A percentile compares a stretch with the other conserved stretches of the same genome.
phyloP scores from a whole-genome alignment of 345 rosid genomes.

The Linum lewisii region DNA sequence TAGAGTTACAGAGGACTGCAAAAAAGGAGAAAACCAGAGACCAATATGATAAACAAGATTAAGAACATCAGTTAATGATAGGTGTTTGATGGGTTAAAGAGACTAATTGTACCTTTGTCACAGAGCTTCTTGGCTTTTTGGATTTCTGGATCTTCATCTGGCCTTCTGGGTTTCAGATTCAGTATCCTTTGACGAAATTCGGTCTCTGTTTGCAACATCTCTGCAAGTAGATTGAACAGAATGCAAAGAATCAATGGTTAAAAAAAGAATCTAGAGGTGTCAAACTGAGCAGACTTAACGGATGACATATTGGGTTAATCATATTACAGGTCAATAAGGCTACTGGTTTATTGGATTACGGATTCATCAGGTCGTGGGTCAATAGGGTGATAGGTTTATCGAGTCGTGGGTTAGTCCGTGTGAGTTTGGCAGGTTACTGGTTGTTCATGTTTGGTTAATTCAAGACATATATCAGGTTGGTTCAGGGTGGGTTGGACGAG shows the following conservation, averaged over 20 bases:
- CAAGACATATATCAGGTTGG: no score
- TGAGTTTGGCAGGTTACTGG: no score
- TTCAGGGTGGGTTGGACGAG: no score
- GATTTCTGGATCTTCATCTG: slow-evolving; percentile 22
- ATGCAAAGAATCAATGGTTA: not conserved
- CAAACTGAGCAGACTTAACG: no score
- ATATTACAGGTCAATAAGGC: no score
- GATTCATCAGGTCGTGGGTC: no score
- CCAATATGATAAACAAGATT: not conserved
- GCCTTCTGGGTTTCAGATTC: slow-evolving; percentile 28
- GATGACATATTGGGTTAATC: no score
- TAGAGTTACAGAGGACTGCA: slow-evolving; percentile 32
- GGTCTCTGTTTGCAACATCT: slow-evolving; percentile 45
- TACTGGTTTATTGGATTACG: no score
- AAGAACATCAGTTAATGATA: not conserved
- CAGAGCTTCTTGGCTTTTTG: slow-evolving; percentile 24
- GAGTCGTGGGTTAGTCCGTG: no score
- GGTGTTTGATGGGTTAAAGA: slow-evolving; percentile 3
- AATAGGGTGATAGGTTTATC: no score
- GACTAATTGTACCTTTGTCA: slow-evolving; percentile 9
- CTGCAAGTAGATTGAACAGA: slow-evolving; percentile 28
- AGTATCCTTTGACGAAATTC: slow-evolving; percentile 44
- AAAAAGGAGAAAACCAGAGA: slow-evolving; percentile 5
- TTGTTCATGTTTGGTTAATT: no score
- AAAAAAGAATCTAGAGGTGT: no score